phyloP scores from a whole-genome alignment of 78 protist species.

The Tieghemostelium lacteum region DNA sequence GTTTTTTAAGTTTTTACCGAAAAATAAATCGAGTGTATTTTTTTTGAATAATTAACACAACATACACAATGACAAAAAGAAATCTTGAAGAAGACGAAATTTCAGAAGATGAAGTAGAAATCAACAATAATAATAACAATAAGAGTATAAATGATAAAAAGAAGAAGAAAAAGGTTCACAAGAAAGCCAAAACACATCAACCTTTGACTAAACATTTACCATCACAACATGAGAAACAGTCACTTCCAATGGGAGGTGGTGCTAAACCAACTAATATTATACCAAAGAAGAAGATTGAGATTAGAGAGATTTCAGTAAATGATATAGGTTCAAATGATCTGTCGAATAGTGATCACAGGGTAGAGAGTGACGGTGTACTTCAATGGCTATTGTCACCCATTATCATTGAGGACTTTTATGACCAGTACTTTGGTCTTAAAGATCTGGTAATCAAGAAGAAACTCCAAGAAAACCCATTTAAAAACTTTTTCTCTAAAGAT shows the following conservation, averaged over 20 bases:
- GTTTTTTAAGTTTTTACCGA: too few relatives aligned
- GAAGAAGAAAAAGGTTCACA: conserved; percentile 24
- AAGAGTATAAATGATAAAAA: background rate
- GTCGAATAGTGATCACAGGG: conserved; percentile 48
- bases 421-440: conserved; percentile 68
- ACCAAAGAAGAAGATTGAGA: conserved; percentile 44
- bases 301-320: conserved; percentile 24
- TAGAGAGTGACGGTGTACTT: conserved; percentile 62
- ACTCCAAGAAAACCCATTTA: conserved; percentile 13
- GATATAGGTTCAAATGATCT: conserved; percentile 37
- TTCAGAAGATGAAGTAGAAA: background rate
- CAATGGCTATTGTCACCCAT: conserved; percentile 19
- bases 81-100: conserved; percentile 24
- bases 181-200: conserved; percentile 51
- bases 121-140: background rate
- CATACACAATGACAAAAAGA: too few relatives aligned
- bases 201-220: conserved; percentile 42
- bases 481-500: conserved; percentile 52
- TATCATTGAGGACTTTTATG: conserved; percentile 68
- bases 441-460: conserved; percentile 52
- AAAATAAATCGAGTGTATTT: too few relatives aligned
- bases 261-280: conserved; percentile 48
- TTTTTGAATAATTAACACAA: too few relatives aligned
- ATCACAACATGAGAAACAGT: background rate
- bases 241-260: too few relatives aligned